These are phyloP conservation scores for Cryoendolithus antarcticus DNA, from an alignment of 2,329 filamentous ascomycete genomes.

Conservation along the genomic window DNA sequence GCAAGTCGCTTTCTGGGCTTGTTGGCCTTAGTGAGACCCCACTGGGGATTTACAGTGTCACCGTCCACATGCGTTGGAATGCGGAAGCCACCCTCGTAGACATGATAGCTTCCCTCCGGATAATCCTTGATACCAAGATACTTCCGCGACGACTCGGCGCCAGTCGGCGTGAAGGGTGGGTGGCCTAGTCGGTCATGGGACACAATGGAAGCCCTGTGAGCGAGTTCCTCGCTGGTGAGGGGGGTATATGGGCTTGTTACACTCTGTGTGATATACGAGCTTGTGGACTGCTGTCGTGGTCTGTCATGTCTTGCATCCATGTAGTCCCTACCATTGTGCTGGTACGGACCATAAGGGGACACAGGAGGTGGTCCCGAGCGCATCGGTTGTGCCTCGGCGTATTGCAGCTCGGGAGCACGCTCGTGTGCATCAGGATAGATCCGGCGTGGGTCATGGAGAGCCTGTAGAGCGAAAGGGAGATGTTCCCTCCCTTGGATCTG, in stretches of 20 bases:
- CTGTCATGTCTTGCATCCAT: slow-evolving; percentile 10
- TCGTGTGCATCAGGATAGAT: slow-evolving; percentile 9
- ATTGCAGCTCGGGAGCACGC: slow-evolving; percentile 18
- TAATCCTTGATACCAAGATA: slow-evolving; percentile 21
- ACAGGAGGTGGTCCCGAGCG: slow-evolving; percentile 9
- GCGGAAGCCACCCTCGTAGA: slow-evolving; percentile 22
- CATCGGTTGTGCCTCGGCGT: slow-evolving; percentile 17
- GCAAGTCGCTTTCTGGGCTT: slow-evolving; percentile 85
- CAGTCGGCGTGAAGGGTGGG: slow-evolving; percentile 8
- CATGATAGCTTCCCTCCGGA: slow-evolving; percentile 18
- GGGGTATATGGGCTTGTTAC: slow-evolving; percentile 16
- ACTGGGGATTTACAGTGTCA: slow-evolving; percentile 76
- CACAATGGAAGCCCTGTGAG: slow-evolving; percentile 10
- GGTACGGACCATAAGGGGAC: slow-evolving; percentile 15
- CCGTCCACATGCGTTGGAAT: slow-evolving; percentile 53
- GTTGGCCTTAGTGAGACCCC: slow-evolving; percentile 88
- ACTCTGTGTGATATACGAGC: slow-evolving; percentile 14
- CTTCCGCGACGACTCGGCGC: slow-evolving; percentile 17
- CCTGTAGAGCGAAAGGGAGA: slow-evolving; percentile 11
- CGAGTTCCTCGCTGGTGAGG: slow-evolving; percentile 10
- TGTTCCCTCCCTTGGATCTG: slow-evolving; percentile 11
- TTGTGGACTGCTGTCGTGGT: slow-evolving; percentile 11
- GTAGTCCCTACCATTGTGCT: slow-evolving; percentile 12
- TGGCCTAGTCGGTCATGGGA: slow-evolving; percentile 9
- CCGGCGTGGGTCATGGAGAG: slow-evolving; percentile 8